Evolutionary conservation across 2,329 filamentous ascomycete genomes (phyloP).

Genomic region (Plectosphaerella sp.): DNA sequence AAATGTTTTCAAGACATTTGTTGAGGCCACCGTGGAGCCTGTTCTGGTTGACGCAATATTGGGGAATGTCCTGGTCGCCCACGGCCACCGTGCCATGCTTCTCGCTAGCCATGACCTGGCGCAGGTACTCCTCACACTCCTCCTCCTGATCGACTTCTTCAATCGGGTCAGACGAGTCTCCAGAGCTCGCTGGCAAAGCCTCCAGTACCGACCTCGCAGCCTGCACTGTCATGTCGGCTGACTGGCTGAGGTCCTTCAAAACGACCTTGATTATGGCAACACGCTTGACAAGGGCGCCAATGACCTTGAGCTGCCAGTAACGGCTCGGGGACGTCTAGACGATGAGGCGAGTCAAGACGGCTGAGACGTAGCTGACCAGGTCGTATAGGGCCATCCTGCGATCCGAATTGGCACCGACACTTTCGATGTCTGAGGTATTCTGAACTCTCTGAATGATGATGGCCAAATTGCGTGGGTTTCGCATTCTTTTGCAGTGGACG

Average conservation of each 20-base stretch:
- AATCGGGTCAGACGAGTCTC: background rate
- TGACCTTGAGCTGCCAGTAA: slow-evolving; percentile 6
- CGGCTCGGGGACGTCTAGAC: slow-evolving; percentile 4
- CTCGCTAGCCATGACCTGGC: background rate
- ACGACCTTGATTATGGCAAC: slow-evolving; percentile 8
- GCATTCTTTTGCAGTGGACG: background rate
- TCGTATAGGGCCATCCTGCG: background rate
- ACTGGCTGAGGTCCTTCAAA: background rate
- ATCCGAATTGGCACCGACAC: background rate
- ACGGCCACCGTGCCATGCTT: background rate
- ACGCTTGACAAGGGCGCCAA: slow-evolving; percentile 5
- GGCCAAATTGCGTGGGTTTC: background rate
- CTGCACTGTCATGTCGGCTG: background rate
- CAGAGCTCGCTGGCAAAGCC: too few species aligned
- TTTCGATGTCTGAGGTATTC: background rate
- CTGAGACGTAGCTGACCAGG: slow-evolving; percentile 12
- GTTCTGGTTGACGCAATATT: slow-evolving; percentile 9
- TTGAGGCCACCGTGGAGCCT: slow-evolving; percentile 5
- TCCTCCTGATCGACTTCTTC: slow-evolving; percentile 4
- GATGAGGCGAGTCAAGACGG: slow-evolving; percentile 7
- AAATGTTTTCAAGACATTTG: background rate
- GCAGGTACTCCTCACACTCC: slow-evolving; percentile 3
- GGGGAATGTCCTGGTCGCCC: background rate
- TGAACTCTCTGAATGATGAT: slow-evolving; percentile 1
- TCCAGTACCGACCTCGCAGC: too few species aligned